Percentiles rank a stretch among this genome's conserved stretches.
Evolutionary conservation across 768 basidiomycete species (phyloP).

Genomic region (Amylocystis lapponica): DNA sequence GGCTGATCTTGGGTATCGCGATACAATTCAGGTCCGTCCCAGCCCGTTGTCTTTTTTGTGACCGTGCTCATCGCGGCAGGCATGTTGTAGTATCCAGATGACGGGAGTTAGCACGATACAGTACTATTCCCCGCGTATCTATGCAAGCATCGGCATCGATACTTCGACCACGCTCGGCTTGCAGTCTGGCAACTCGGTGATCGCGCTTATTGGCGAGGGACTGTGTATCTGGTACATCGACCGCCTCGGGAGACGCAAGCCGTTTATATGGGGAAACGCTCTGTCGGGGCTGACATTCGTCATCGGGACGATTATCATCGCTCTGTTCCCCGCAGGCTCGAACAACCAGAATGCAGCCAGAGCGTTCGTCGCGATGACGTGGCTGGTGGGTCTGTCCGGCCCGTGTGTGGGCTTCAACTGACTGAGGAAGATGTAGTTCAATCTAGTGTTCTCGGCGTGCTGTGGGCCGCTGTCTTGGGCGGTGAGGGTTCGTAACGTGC

Average conservation of each 20-base stretch:
- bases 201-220: slow-evolving; percentile 47
- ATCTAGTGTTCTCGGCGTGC: slow-evolving; percentile 19
- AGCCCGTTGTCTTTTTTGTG: slow-evolving; percentile 8
- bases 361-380: slow-evolving; percentile 22
- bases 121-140: slow-evolving; percentile 18
- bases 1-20: slow-evolving; percentile 35
- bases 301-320: slow-evolving; percentile 20
- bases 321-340: slow-evolving; percentile 15
- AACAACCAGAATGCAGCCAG: slow-evolving; percentile 18
- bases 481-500: slow-evolving; percentile 8
- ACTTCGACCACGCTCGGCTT: slow-evolving; percentile 37
- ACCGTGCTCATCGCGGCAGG: slow-evolving; percentile 23
- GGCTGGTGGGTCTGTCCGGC: slow-evolving; percentile 12
- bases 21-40: slow-evolving; percentile 17
- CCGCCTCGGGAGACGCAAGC: slow-evolving; percentile 17
- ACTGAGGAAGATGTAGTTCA: slow-evolving; percentile 12
- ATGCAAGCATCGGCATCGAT: slow-evolving; percentile 16
- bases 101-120: slow-evolving; percentile 49
- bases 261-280: slow-evolving; percentile 19
- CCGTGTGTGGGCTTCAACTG: not conserved
- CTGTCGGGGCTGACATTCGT: slow-evolving; percentile 19
- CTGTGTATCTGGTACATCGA: slow-evolving; percentile 22
- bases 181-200: slow-evolving; percentile 49
- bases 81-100: slow-evolving; percentile 53
- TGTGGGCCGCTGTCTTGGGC: slow-evolving; percentile 20